Evolutionary conservation across 306 rosid species (phyloP), one percentile per base, ranked within the genome.

Genomic region (Macrotyloma uniflorum): DNA sequence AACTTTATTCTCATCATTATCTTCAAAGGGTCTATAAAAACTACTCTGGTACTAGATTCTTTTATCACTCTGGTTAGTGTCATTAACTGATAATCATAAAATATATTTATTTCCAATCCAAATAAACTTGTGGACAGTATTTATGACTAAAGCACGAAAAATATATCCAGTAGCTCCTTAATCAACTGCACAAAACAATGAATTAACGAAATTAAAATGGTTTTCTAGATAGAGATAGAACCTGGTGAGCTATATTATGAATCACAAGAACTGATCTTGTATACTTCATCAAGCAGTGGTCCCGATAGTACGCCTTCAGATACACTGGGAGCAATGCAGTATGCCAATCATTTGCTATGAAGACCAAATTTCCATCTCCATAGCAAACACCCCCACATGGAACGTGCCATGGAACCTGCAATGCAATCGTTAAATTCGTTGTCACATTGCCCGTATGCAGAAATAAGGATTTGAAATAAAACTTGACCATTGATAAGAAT

Each of bases 241-340:
- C 96, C 97, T 93, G 98, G 86, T 93, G 84, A 61, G 98, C 96
- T 59, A 93, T 93, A 90, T 93, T 93, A 79, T 93, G 98, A 81
- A 93, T 93, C 67, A 93, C 98, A 70, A 93, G 94, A 83, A 90
- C 72, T 24, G 98, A 90, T 79, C 98, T 88, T 24, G 98, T 67
- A 72, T 49, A 90, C 36, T 4, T 57, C 98, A 93, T 93, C 68
- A 93, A 74, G 67, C 94, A 94, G 22, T 82, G 80, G 67, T 93
- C 96, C 10, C 96, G 88, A 69, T 89, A 93, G 74, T 89, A 84
- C 3, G 96, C 94, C 85, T 86, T 93, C 80, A 93, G 85, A 85
- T 90, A 93, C 69, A 90, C 94, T 2, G 98, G 98, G 47, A 93
- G 82, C 87, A 93, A 66, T 54, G 98, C 91, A 33, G 97, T 88